phyloP scores from a whole-genome alignment of 805 yeast species.

The Ogataea salicorniae region DNA sequence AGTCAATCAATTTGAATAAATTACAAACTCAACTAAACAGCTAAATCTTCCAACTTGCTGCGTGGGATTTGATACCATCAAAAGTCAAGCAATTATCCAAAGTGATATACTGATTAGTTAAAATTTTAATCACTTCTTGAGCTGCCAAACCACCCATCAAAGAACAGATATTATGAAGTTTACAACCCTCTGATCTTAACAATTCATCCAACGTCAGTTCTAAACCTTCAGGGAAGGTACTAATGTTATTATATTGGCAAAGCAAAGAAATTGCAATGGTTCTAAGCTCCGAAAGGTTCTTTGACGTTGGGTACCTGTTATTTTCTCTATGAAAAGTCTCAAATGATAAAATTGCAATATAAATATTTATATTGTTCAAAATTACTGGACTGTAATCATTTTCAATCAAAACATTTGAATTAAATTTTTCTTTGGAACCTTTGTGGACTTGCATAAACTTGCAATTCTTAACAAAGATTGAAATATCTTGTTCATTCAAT shows the following conservation, averaged over 20 bases:
- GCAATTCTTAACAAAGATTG: conserved; percentile 58
- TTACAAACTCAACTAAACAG: neutral
- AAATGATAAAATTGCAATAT: conserved; percentile 38
- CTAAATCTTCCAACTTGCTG: conserved; percentile 28
- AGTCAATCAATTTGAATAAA: neutral
- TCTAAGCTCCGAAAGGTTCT: conserved; percentile 21
- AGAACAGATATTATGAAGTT: conserved; percentile 56
- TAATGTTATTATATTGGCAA: conserved; percentile 18
- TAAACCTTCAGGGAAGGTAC: conserved; percentile 31
- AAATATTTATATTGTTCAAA: conserved; percentile 25
- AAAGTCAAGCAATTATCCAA: conserved; percentile 63
- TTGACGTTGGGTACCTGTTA: conserved; percentile 10
- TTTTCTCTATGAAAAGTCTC: conserved; percentile 23
- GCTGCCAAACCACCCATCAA: conserved; percentile 81
- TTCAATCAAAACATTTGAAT: conserved; percentile 14
- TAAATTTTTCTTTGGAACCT: conserved; percentile 34
- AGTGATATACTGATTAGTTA: conserved; percentile 80
- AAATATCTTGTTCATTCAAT: conserved; percentile 33
- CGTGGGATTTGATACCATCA: conserved; percentile 61
- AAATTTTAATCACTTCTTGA: conserved; percentile 72
- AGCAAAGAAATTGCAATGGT: conserved; percentile 23
- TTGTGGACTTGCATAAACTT: conserved; percentile 44
- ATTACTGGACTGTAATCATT: conserved; percentile 8
- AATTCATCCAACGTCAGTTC: conserved; percentile 39
- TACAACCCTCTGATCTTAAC: conserved; percentile 35